Evolutionary conservation across 805 yeast species (phyloP), one percentile per base, ranked within the genome.

Genomic region (Saccharomyces kudriavzevii): DNA sequence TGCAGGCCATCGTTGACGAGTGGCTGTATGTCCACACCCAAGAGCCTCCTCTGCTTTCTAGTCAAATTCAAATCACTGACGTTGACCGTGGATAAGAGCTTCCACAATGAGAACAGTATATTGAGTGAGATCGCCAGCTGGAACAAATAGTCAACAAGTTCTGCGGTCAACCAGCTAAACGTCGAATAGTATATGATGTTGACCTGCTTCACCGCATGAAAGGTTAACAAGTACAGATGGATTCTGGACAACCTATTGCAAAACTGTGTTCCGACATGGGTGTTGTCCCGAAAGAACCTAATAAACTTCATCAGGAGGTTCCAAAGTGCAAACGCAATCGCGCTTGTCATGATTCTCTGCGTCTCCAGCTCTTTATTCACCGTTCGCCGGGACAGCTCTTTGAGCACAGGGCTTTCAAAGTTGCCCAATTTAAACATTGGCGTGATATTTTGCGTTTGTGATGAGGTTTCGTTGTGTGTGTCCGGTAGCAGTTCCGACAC

Each of bases 361-460:
- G 73, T 59, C 51, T 72, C 74, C 8, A 68, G 60, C 58, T 76
- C 79, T 56, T 74, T 76, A 54, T 74, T 76, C 6, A 74, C 68
- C 14, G 74, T 65, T 51, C 76, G 62, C 10, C 62, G 56, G 27
- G 71, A 68, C 27, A 73, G 59, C 47, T 63, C 61, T 5, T 55
- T 47, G 25, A 70, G 50, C 5, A 62, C 59, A 13, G 70, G 70
- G 51, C 61, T 68, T 56, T 68, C 71, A 53, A 58, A 68, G 48
- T 57, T 59, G 6, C 69, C 68, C 20, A 65, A n/a, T 20, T 35
- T 35, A 10, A 35, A 35, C 43, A 35, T 10, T 17, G 43, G 24
- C 1, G 43, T 35, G 43, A 9, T 9, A 45, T 20, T 45, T 25
- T 25, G 48, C n/a, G 48, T 1, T 10, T 26, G 48, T 22, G 30